A percentile compares a stretch with the other conserved stretches of the same genome.
These are phyloP conservation scores for Kuraishia ogatae DNA, from an alignment of 805 yeast genomes.

Conservation along the genomic window DNA sequence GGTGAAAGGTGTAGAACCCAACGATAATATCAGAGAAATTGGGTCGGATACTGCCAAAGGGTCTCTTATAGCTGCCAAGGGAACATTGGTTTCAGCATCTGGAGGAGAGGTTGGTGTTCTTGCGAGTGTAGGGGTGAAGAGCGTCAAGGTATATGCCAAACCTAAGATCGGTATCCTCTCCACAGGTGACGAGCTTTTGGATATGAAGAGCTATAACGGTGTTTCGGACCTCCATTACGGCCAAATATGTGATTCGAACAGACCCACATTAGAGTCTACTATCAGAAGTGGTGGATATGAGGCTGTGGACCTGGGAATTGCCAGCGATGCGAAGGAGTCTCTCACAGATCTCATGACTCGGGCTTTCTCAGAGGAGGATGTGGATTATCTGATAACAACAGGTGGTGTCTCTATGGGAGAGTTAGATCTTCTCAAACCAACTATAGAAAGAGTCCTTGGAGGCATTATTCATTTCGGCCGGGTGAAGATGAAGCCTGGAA, in stretches of 20 bases:
- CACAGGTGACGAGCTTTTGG: conserved; percentile 43
- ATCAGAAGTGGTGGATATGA: conserved; percentile 26
- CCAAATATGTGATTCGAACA: conserved; percentile 41
- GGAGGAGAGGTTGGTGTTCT: conserved; percentile 45
- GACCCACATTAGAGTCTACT: conserved; percentile 34
- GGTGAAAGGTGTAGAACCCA: conserved; percentile 27
- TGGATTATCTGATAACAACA: conserved; percentile 39
- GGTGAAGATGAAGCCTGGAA: conserved; percentile 53
- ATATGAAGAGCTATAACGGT: conserved; percentile 17
- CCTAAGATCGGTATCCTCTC: conserved; percentile 40
- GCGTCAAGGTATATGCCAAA: conserved; percentile 27
- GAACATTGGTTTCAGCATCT: conserved; percentile 25
- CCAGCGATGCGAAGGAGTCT: conserved; percentile 26
- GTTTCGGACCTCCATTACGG: conserved; percentile 20
- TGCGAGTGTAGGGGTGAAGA: conserved; percentile 34
- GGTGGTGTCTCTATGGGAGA: conserved; percentile 61
- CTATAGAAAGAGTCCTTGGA: conserved; percentile 29
- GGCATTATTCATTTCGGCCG: conserved; percentile 45
- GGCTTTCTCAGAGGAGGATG: conserved; percentile 16
- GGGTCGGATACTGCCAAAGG: conserved; percentile 41
- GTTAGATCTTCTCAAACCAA: conserved; percentile 39
- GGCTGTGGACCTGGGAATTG: conserved; percentile 42
- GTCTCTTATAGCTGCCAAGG: conserved; percentile 24
- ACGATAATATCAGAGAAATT: conserved; percentile 37
- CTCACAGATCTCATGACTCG: conserved; percentile 16